Evolutionary conservation across 768 basidiomycete species (phyloP).

Genomic region (Mycena chlorophos): DNA sequence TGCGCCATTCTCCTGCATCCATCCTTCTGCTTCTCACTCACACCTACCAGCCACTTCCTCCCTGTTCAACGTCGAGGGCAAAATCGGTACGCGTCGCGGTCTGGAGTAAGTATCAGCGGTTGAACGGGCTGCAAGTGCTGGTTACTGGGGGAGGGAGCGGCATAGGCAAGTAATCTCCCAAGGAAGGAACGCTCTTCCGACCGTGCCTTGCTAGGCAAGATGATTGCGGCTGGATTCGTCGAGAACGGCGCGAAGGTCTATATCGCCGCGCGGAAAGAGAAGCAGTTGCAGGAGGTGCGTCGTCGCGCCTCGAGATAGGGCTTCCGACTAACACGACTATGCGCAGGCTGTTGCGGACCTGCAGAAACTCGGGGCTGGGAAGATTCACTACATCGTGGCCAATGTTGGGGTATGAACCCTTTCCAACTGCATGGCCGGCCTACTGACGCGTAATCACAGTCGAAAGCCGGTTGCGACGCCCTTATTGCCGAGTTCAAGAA

Average conservation of each 20-base stretch:
- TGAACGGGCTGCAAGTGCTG: slow-evolving; percentile 48
- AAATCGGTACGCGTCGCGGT: slow-evolving; percentile 51
- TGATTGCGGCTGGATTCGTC: slow-evolving; percentile 81
- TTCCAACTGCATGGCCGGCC: slow-evolving; percentile 37
- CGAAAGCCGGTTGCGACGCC: slow-evolving; percentile 32
- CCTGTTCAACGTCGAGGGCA: slow-evolving; percentile 67
- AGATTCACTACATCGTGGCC: slow-evolving; percentile 17
- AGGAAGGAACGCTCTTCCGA: too few relatives aligned
- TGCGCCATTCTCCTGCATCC: neutral
- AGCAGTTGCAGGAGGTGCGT: slow-evolving; percentile 70
- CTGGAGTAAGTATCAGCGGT: neutral
- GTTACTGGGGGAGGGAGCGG: slow-evolving; percentile 85
- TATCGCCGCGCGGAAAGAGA: slow-evolving; percentile 83
- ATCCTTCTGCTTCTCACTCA: neutral
- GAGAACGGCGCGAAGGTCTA: slow-evolving; percentile 89
- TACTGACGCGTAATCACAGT: slow-evolving; percentile 56
- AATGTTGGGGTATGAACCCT: slow-evolving; percentile 40
- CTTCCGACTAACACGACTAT: neutral
- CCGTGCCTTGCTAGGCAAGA: too few relatives aligned
- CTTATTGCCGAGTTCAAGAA: slow-evolving; percentile 51
- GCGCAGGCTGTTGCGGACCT: slow-evolving; percentile 6
- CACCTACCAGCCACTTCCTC: slow-evolving; percentile 46
- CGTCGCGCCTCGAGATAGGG: neutral
- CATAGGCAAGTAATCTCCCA: too few relatives aligned
- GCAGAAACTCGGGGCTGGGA: slow-evolving; percentile 11